phyloP scores from a whole-genome alignment of 768 basidiomycete genomes.

The Stropharia rugosoannulata region DNA sequence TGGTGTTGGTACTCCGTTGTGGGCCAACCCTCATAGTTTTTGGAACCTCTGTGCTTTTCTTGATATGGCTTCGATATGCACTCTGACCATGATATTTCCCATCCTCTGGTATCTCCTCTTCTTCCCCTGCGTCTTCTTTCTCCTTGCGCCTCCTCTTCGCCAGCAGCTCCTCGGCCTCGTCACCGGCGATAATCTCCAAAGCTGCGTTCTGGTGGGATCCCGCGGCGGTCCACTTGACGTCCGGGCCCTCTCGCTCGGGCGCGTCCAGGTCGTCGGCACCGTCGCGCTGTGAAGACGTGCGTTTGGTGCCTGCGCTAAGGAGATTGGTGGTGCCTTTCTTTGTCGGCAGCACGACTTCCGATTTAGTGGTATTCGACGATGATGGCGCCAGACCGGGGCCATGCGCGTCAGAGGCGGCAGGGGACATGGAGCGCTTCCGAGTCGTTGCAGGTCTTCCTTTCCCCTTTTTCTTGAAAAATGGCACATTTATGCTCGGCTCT shows the following conservation, averaged over 20 bases:
- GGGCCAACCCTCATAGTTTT: constrained; percentile 87
- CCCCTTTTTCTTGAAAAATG: constrained; percentile 83
- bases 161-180: constrained; percentile 75
- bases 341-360: constrained; percentile 76
- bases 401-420: constrained; percentile 33
- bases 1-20: constrained; percentile 75
- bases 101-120: constrained; percentile 69
- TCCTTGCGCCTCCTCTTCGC: constrained; percentile 67
- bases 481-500: constrained; percentile 49
- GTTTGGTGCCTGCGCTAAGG: constrained; percentile 55
- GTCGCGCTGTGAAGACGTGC: constrained; percentile 64
- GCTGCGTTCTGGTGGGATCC: constrained; percentile 75
- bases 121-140: constrained; percentile 46
- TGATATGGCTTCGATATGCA: constrained; percentile 78
- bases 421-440: constrained; percentile 75
- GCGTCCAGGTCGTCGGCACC: constrained; percentile 44
- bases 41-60: constrained; percentile 80
- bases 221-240: constrained; percentile 76
- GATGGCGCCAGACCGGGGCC: constrained; percentile 18
- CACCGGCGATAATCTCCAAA: constrained; percentile 78
- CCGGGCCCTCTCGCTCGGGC: constrained; percentile 60
- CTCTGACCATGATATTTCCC: constrained; percentile 85
- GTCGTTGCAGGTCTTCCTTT: constrained; percentile 74
- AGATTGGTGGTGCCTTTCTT: constrained; percentile 69
- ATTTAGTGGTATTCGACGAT: constrained; percentile 45